These are phyloP conservation scores for Psilocybe subaeruginosa DNA, from an alignment of 768 basidiomycete genomes.

Conservation along the genomic window DNA sequence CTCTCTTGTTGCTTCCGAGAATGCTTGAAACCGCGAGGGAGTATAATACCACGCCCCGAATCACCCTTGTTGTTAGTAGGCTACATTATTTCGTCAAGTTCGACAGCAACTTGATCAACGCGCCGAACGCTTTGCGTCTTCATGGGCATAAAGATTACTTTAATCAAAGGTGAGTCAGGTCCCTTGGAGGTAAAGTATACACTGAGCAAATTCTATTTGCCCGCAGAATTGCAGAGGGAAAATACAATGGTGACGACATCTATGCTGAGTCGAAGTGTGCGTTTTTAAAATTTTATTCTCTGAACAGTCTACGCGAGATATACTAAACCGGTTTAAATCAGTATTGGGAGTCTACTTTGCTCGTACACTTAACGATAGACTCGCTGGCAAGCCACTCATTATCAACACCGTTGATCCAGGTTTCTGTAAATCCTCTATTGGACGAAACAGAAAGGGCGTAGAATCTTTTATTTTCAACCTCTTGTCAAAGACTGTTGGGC, in stretches of 20 bases:
- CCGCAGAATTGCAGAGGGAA: neutral
- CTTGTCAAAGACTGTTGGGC: slow-evolving; percentile 33
- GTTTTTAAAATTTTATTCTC: neutral
- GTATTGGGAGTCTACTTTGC: slow-evolving; percentile 44
- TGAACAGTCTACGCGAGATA: no score
- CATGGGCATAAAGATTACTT: slow-evolving; percentile 21
- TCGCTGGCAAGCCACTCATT: slow-evolving; percentile 31
- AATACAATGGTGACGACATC: neutral
- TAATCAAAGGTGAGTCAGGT: neutral
- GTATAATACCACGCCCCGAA: slow-evolving; percentile 32
- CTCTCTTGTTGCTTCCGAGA: slow-evolving; percentile 44
- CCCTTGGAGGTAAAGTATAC: slow-evolving; percentile 18
- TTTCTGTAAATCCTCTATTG: slow-evolving; percentile 40
- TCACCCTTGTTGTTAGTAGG: slow-evolving; percentile 48
- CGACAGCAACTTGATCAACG: slow-evolving; percentile 26
- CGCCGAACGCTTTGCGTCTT: slow-evolving; percentile 30
- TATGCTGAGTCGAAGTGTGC: slow-evolving; percentile 14
- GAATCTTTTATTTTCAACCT: slow-evolving; percentile 18
- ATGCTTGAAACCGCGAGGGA: slow-evolving; percentile 40
- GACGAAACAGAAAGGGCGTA: slow-evolving; percentile 20
- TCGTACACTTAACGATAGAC: slow-evolving; percentile 35
- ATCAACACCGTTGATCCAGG: slow-evolving; percentile 43
- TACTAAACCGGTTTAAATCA: slow-evolving; percentile 12
- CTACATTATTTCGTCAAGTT: slow-evolving; percentile 37
- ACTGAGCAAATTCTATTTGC: neutral